These are phyloP conservation scores for Metarhizium rileyi DNA, from an alignment of 2,329 filamentous ascomycete species.

Conservation along the genomic window DNA sequence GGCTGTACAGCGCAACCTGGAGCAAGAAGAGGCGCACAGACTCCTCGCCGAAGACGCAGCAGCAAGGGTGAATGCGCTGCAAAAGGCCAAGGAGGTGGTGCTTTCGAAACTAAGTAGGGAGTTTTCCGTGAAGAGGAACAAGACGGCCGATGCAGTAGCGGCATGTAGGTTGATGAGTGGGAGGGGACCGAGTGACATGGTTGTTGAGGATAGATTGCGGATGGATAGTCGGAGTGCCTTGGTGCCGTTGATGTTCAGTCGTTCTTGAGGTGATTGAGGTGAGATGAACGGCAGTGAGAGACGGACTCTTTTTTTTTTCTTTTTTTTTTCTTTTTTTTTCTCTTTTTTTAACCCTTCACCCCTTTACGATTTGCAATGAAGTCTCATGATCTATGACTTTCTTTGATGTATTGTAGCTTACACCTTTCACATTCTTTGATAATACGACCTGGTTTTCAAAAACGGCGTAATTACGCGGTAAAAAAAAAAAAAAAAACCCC, in stretches of 20 bases:
- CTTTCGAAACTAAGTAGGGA: constrained; percentile 48
- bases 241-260: constrained; percentile 52
- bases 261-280: constrained; percentile 18
- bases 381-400: constrained; percentile 13
- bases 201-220: constrained; percentile 33
- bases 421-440: too few relatives aligned
- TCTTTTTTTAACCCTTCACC: too few relatives aligned
- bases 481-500: too few relatives aligned
- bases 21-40: constrained; percentile 45
- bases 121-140: constrained; percentile 27
- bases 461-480: too few relatives aligned
- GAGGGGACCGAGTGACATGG: constrained; percentile 19
- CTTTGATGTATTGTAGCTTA: constrained; percentile 10
- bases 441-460: too few relatives aligned
- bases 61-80: constrained; percentile 43
- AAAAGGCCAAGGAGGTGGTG: constrained; percentile 51
- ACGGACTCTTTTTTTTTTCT: background rate
- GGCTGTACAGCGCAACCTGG: constrained; percentile 47
- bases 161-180: constrained; percentile 23
- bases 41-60: constrained; percentile 47
- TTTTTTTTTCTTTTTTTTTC: constrained; percentile 6
- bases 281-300: background rate
- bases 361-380: constrained; percentile 22
- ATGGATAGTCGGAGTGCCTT: constrained; percentile 43
- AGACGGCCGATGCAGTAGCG: constrained; percentile 22